Evolutionary conservation across 495 filamentous ascomycete species (phyloP).

Genomic region (Aspergillus wentii): DNA sequence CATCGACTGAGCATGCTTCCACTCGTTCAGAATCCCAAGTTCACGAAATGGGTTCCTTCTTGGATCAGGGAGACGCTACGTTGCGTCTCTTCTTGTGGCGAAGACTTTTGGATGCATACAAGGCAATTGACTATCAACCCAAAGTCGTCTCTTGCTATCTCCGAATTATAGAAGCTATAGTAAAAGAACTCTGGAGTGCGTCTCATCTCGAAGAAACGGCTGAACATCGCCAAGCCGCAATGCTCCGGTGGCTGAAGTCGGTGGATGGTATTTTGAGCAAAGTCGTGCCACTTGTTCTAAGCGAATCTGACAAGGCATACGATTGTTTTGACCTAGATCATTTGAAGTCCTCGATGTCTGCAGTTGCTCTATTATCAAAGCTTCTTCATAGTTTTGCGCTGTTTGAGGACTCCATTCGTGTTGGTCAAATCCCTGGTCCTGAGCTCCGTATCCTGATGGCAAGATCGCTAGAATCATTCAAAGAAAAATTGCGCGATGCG

Average conservation of each 20-base stretch:
- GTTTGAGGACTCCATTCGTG: constrained; percentile 75
- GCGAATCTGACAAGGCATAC: constrained; percentile 61
- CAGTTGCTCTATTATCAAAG: constrained; percentile 60
- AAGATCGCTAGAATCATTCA: constrained; percentile 49
- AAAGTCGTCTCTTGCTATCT: constrained; percentile 85
- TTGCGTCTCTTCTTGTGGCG: constrained; percentile 84
- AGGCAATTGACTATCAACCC: constrained; percentile 71
- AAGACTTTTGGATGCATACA: constrained; percentile 80
- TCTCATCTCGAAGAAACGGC: constrained; percentile 55
- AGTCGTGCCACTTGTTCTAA: constrained; percentile 57
- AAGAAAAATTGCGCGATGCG: constrained; percentile 77
- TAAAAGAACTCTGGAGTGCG: constrained; percentile 62
- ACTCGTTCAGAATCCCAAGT: too few relatives aligned
- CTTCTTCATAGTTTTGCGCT: constrained; percentile 73
- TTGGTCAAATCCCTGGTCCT: constrained; percentile 54
- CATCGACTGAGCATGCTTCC: too few relatives aligned
- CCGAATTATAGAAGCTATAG: constrained; percentile 74
- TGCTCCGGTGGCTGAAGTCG: constrained; percentile 71
- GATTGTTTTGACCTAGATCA: constrained; percentile 80
- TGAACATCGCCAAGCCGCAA: constrained; percentile 58
- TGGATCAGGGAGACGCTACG: constrained; percentile 73
- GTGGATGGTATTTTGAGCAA: constrained; percentile 71
- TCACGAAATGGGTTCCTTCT: constrained; percentile 75
- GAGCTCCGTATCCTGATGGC: constrained; percentile 38
- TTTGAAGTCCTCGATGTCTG: constrained; percentile 61